These are phyloP conservation scores for Metschnikowia corniflorae DNA, from an alignment of 805 yeast species.

Conservation along the genomic window DNA sequence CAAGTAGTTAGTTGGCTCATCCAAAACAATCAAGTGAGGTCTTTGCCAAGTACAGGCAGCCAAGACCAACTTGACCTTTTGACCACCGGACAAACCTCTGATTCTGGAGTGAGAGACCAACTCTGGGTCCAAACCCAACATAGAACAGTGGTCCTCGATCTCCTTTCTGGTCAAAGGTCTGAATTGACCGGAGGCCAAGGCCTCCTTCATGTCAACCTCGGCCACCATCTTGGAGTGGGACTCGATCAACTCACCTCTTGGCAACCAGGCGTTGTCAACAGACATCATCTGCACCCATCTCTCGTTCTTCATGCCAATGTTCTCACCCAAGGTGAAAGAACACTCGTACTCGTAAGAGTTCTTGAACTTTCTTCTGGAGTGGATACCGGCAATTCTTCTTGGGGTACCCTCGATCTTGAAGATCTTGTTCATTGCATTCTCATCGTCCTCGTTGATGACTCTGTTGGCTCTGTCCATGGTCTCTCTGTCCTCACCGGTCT, in stretches of 20 bases:
- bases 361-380: conserved; percentile 99
- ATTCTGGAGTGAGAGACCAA: conserved; percentile 99
- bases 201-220: conserved; percentile 99
- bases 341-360: conserved; percentile 99
- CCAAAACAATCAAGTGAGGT: conserved; percentile 98
- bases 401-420: conserved; percentile 98
- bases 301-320: conserved; percentile 97
- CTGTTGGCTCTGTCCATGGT: conserved; percentile 99
- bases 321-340: conserved; percentile 96
- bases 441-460: conserved; percentile 95
- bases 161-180: conserved; percentile 99
- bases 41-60: conserved; percentile 99
- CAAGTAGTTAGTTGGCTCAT: conserved; percentile 99
- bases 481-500: conserved; percentile 99
- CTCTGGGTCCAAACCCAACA: conserved; percentile 98
- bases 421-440: conserved; percentile 98
- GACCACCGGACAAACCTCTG: conserved; percentile 99
- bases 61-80: conserved; percentile 97
- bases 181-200: conserved; percentile 99
- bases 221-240: conserved; percentile 97
- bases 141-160: conserved; percentile 97
- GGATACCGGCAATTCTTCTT: conserved; percentile 94
- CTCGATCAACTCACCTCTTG: conserved; percentile 97
- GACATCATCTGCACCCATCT: conserved; percentile 99
- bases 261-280: conserved; percentile 99